Base-by-base conservation (phyloP, 768 basidiomycete genomes). In the Ramaria rubella region DNA sequence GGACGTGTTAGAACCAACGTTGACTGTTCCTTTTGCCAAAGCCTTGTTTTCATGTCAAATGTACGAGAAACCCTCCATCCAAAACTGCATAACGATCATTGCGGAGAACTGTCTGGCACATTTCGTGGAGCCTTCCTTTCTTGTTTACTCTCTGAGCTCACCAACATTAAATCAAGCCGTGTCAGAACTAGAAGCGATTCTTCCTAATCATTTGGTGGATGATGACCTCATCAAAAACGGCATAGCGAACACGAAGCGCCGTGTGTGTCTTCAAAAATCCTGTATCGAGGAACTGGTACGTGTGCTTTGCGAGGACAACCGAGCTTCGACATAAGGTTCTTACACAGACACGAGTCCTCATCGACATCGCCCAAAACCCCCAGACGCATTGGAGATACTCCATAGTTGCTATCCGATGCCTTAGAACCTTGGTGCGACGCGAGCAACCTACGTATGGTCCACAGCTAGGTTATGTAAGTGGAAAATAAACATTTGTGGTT, bases 41-140 rank as follows among this genome's bases (percentile, higher is more conserved):
- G 76, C 74, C 17, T 66, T 94, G 0, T 83, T 95, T 58, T 74
- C 66, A 1, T 90, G 87, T 59, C 88, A 91, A 65, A 81, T 86
- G 55, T 89, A 94, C 63, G 90, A 93, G 70, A 92, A 92, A 79
- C 85, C 87, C 6, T 90, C 87, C 0, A 85, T 91, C 49, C 89
- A 91, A 72, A 80, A 83, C 52, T 79, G 79, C 58, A 81, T 90
- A 40, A 76, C 79, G 2, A 73, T 76, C 3, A 77, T 91, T 11
- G 78, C 79, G 21, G 82, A 87, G 61, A 83, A 82, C 59, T 80
- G 82, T 86, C 57, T 19, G 73, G 62, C 14, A 5, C 36, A 43
- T 49, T 83, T 90, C 57, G 68, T 76, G 6, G 87, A 89, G 60
- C 86, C 85, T 3, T 79, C 73, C 59, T 75, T 73, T 60, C 67